Percentiles rank a stretch among this genome's conserved stretches.
phyloP scores from a whole-genome alignment of 2,329 filamentous ascomycete species.

The Sclerotiophoma versabilis region DNA sequence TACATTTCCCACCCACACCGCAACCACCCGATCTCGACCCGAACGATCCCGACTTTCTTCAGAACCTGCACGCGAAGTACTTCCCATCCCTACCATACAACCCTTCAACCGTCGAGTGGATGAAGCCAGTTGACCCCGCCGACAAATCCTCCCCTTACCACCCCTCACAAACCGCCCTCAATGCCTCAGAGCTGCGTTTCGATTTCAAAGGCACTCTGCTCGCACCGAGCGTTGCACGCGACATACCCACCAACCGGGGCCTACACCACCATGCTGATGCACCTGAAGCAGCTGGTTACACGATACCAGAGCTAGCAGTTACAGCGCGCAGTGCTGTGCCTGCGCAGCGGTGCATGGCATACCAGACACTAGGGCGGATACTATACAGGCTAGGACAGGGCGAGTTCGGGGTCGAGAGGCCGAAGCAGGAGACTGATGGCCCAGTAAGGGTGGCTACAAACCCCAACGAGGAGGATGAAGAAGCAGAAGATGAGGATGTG shows the following conservation, averaged over 20 bases:
- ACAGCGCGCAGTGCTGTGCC: conserved; percentile 82
- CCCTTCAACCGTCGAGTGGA: conserved; percentile 86
- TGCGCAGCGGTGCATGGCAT: conserved; percentile 88
- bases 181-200: conserved; percentile 82
- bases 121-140: conserved; percentile 71
- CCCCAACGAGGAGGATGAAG: conserved; percentile 44
- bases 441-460: conserved; percentile 54
- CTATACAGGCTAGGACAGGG: conserved; percentile 83
- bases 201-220: conserved; percentile 84
- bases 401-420: conserved; percentile 65
- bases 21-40: conserved; percentile 80
- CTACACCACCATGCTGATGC: conserved; percentile 94
- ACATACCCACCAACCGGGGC: conserved; percentile 77
- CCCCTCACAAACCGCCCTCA: conserved; percentile 74
- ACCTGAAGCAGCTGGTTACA: conserved; percentile 93
- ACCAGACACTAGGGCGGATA: conserved; percentile 86
- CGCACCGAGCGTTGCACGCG: conserved; percentile 75
- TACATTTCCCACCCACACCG: conserved; percentile 67
- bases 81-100: conserved; percentile 88
- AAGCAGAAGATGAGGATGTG: conserved; percentile 47
- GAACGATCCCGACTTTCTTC: conserved; percentile 80
- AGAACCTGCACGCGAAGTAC: conserved; percentile 87
- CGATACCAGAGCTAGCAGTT: conserved; percentile 82
- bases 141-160: conserved; percentile 79
- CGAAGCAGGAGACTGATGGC: conserved; percentile 51